These are phyloP conservation scores for Podospora tetraspora DNA, from an alignment of 495 filamentous ascomycete genomes.

Conservation along the genomic window DNA sequence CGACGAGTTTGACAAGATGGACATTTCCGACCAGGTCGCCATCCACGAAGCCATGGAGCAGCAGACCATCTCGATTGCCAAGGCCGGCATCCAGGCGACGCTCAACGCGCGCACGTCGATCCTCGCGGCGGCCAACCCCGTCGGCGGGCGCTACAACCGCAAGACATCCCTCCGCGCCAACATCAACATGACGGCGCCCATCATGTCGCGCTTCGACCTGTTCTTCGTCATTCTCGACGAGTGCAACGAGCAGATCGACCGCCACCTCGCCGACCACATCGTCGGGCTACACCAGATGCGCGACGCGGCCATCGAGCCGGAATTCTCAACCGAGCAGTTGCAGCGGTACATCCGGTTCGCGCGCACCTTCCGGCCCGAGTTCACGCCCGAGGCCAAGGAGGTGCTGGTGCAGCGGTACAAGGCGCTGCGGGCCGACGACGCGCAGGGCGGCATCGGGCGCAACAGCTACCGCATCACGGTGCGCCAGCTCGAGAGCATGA, in stretches of 20 bases:
- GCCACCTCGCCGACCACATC: slow-evolving; percentile 88
- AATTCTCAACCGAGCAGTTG: slow-evolving; percentile 93
- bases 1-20: slow-evolving; percentile 99
- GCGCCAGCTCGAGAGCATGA: slow-evolving; percentile 89
- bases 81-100: slow-evolving; percentile 97
- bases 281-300: slow-evolving; percentile 89
- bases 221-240: slow-evolving; percentile 99
- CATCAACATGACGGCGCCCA: slow-evolving; percentile 96
- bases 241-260: slow-evolving; percentile 86
- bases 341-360: slow-evolving; percentile 98
- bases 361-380: slow-evolving; percentile 87
- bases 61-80: slow-evolving; percentile 98
- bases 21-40: slow-evolving; percentile 93
- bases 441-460: slow-evolving; percentile 85
- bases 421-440: slow-evolving; percentile 87
- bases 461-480: slow-evolving; percentile 97
- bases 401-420: slow-evolving; percentile 92
- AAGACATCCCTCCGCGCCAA: slow-evolving; percentile 90
- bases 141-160: slow-evolving; percentile 93
- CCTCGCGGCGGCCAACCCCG: slow-evolving; percentile 92
- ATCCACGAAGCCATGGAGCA: slow-evolving; percentile 99
- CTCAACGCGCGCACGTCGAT: slow-evolving; percentile 94
- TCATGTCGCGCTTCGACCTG: slow-evolving; percentile 98
- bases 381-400: slow-evolving; percentile 78
- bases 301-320: slow-evolving; percentile 82